Percentiles rank a stretch among this genome's conserved stretches.
Conservation (phyloP, 306 rosid genomes). For the Gynostemma pentaphyllum region DNA sequence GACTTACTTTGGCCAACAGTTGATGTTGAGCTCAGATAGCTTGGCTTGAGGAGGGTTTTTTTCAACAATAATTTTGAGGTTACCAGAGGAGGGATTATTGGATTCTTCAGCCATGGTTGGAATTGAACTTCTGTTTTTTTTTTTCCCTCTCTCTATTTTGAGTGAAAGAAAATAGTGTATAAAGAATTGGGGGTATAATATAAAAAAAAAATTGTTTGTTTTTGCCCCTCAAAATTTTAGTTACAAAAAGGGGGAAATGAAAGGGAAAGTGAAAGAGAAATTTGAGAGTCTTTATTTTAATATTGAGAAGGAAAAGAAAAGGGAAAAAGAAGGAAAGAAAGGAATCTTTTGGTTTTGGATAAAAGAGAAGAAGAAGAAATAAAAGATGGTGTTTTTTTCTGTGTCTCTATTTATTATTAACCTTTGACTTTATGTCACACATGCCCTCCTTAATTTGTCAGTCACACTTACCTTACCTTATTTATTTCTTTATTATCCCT, state of each 20-base stretch:
- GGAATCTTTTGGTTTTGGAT: too few relatives aligned
- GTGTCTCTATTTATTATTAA: too few relatives aligned
- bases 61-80: conserved; percentile 59
- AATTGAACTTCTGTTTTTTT: background rate
- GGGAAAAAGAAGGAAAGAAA: background rate
- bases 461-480: background rate
- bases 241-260: background rate
- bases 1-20: conserved; percentile 88
- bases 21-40: conserved; percentile 61
- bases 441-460: too few relatives aligned
- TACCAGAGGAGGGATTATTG: conserved; percentile 19
- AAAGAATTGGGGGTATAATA: background rate
- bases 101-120: conserved; percentile 66
- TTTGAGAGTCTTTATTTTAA: background rate
- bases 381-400: too few relatives aligned
- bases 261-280: background rate
- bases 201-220: background rate
- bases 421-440: too few relatives aligned
- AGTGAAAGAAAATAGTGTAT: too few relatives aligned
- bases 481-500: background rate
- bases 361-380: too few relatives aligned
- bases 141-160: background rate
- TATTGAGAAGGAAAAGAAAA: background rate
- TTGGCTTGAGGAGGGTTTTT: conserved; percentile 74
- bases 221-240: too few relatives aligned